Base-by-base conservation (phyloP, 306 rosid genomes). In the Medicago lupulina region DNA sequence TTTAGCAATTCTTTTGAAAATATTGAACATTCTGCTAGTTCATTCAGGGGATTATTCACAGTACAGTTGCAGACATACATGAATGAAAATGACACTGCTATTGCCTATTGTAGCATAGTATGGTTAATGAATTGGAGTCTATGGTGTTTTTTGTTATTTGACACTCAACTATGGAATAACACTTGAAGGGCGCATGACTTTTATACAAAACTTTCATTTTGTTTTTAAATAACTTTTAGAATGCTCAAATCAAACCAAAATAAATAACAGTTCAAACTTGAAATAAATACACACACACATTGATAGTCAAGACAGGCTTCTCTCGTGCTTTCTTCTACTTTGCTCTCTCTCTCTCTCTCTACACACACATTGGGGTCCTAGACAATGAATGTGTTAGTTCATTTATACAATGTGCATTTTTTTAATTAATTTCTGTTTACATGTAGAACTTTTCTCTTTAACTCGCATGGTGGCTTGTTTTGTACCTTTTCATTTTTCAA, bases 1-100 rank as follows among this genome's bases (percentile, higher is more conserved):
- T 69, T 51, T 44, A 62, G 74, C 74, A 61, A 25, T 38, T 49
- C 15, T 79, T 74, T 46, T 59, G 67, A 47, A 31, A 66, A 65
- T 38, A 13, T 17, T 41, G 6, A 49, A 51, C 55, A 50, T 73
- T 62, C 14, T 78, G 62, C 74, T 62, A 74, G 15, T 54, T 21
- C 67, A 62, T 83, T 49, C 55, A 13, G 14, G 55, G 65, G 67
- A 46, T 70, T 18, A 16, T 68, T 70, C 25, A 16, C 64, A 63
- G 63, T 67, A 63, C n/a, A 39, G 18, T 69, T 40, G 16, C 59
- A 50, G 44, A 60, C 53, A 67, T 50, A 12, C 62, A 54, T 61
- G 80, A 36, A 54, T 61, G 80, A 36, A 21, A 68, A 69, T 59
- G 58, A 21, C 12, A 9, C 43, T 13, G 61, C 25, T 53, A 53